Evolutionary conservation across 306 rosid species (phyloP).

Genomic region (Oemleria cerasiformis): DNA sequence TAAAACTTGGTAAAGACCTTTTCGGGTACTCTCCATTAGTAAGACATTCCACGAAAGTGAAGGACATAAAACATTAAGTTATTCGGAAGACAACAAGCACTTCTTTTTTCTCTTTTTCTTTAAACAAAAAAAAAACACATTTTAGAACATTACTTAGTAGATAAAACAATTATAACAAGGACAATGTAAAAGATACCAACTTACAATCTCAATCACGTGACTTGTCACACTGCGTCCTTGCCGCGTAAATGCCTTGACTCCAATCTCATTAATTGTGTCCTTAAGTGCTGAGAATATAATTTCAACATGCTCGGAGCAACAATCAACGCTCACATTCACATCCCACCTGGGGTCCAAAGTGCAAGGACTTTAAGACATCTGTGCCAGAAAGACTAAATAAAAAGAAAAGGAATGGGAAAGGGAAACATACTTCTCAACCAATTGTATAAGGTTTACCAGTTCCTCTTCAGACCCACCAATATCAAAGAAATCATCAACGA

Average conservation of each 20-base stretch:
- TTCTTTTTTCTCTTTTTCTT: not conserved
- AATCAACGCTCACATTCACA: slow-evolving; percentile 41
- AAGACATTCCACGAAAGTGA: not conserved
- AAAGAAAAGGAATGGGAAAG: slow-evolving; percentile 12
- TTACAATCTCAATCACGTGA: slow-evolving; percentile 60
- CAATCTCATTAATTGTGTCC: slow-evolving; percentile 61
- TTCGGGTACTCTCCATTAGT: not conserved
- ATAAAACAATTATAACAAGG: slow-evolving; percentile 5
- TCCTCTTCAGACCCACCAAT: slow-evolving; percentile 70
- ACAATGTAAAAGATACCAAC: slow-evolving; percentile 30
- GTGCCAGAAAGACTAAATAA: slow-evolving; percentile 7
- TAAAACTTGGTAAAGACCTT: not conserved
- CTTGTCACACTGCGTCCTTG: slow-evolving; percentile 58
- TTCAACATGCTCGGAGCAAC: slow-evolving; percentile 69
- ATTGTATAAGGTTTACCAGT: slow-evolving; percentile 58
- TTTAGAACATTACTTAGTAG: not conserved
- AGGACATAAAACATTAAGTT: not conserved
- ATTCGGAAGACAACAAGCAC: not conserved
- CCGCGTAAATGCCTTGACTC: slow-evolving; percentile 41
- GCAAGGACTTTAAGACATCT: not conserved
- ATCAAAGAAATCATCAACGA: slow-evolving; percentile 87
- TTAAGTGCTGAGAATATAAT: slow-evolving; percentile 63
- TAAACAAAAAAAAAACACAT: not conserved
- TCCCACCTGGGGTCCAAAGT: slow-evolving; percentile 69
- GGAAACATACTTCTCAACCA: slow-evolving; percentile 60